These are phyloP conservation scores for Cladosporium sp. DNA, from an alignment of 2,329 filamentous ascomycete genomes.

Conservation along the genomic window DNA sequence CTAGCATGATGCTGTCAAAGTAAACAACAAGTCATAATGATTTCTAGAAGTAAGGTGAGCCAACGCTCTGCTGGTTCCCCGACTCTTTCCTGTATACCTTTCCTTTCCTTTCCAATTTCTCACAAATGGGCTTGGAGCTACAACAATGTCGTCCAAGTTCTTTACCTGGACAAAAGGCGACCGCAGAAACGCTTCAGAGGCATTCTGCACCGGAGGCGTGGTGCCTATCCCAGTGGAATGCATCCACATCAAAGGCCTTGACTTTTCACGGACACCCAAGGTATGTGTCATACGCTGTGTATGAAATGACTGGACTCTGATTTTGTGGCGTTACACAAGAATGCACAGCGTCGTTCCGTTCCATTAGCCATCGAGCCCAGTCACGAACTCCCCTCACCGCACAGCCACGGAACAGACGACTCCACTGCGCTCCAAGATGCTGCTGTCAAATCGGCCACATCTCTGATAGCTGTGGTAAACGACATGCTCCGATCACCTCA, in stretches of 20 bases:
- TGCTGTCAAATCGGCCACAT: constrained; percentile 29
- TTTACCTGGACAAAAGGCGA: constrained; percentile 42
- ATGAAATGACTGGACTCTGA: background rate
- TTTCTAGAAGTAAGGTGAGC: no score
- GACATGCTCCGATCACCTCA: constrained; percentile 40
- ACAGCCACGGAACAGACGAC: constrained; percentile 15
- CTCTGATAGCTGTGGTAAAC: constrained; percentile 38
- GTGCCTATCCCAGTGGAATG: constrained; percentile 33
- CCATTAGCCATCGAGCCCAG: constrained; percentile 22
- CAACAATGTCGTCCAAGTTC: constrained; percentile 38
- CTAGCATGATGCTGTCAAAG: background rate
- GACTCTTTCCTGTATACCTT: no score
- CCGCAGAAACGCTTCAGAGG: constrained; percentile 29
- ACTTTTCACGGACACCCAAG: constrained; percentile 18
- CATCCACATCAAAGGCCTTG: constrained; percentile 26
- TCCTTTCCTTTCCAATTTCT: no score
- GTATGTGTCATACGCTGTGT: constrained; percentile 9
- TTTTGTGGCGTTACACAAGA: background rate
- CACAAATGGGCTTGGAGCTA: no score
- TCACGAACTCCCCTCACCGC: background rate
- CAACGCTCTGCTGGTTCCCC: no score
- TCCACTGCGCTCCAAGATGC: constrained; percentile 28
- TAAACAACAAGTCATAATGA: no score
- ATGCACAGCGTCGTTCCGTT: constrained; percentile 20
- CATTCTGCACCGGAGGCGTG: constrained; percentile 35